Percentiles rank a stretch among this genome's conserved stretches.
Conservation (phyloP, 2,329 filamentous ascomycete species). For the Aspergillus thermomutatus region DNA sequence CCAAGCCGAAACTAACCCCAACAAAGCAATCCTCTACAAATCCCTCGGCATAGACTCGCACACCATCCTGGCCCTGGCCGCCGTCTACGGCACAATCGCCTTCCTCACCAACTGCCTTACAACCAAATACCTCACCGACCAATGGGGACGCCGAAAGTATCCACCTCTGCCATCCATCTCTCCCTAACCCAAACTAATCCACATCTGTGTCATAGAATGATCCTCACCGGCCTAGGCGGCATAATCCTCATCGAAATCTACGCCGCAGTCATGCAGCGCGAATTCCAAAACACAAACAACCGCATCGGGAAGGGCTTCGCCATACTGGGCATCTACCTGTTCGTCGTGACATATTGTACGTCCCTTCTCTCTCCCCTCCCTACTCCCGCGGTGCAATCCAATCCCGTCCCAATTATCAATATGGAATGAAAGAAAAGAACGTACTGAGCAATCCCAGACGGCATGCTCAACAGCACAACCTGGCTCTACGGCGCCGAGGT, state of each 20-base stretch:
- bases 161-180: constrained; percentile 1
- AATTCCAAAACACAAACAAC: constrained; percentile 56
- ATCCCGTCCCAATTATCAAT: constrained; percentile 5
- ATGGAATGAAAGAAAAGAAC: neutral
- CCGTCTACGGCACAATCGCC: constrained; percentile 53
- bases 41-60: constrained; percentile 50
- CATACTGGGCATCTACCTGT: constrained; percentile 58
- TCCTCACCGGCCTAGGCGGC: constrained; percentile 51
- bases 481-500: constrained; percentile 58
- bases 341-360: constrained; percentile 55
- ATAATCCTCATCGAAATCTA: constrained; percentile 59
- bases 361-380: constrained; percentile 4
- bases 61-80: constrained; percentile 53
- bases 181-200: neutral
- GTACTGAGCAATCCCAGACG: constrained; percentile 32
- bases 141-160: constrained; percentile 57
- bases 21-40: constrained; percentile 51
- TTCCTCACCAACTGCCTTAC: constrained; percentile 52
- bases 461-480: constrained; percentile 53
- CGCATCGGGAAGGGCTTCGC: constrained; percentile 57
- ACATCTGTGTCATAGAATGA: constrained; percentile 43
- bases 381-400: neutral
- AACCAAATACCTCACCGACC: constrained; percentile 52
- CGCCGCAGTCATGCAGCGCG: constrained; percentile 56
- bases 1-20: constrained; percentile 27